These are phyloP conservation scores for Lactifluus hygrophoroides DNA, from an alignment of 768 basidiomycete genomes.

Conservation along the genomic window DNA sequence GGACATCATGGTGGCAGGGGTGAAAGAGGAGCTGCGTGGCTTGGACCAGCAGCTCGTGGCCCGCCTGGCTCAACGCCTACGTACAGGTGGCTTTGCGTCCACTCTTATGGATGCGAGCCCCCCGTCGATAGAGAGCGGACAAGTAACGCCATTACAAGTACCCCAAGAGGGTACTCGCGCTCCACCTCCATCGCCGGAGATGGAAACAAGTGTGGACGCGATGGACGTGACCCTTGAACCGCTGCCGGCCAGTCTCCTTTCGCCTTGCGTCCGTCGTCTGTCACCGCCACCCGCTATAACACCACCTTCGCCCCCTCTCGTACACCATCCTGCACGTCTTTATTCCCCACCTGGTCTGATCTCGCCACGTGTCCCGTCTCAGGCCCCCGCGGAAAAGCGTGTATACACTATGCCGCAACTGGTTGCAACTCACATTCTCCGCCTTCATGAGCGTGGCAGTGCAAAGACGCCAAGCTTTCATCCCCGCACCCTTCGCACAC, in stretches of 20 bases:
- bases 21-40: constrained; percentile 5
- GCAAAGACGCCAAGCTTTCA: constrained; percentile 4
- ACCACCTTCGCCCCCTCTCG: background rate
- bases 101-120: background rate
- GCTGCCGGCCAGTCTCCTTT: constrained; percentile 6
- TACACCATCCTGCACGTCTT: background rate
- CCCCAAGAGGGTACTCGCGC: constrained; percentile 16
- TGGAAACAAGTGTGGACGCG: constrained; percentile 1
- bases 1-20: background rate
- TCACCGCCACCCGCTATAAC: background rate
- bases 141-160: background rate
- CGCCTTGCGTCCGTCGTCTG: background rate
- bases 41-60: constrained; percentile 13
- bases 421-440: constrained; percentile 19
- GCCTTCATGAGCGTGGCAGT: constrained; percentile 15
- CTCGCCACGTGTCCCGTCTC: constrained; percentile 7
- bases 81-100: constrained; percentile 3
- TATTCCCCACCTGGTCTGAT: constrained; percentile 8
- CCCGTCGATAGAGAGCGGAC: background rate
- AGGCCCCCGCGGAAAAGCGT: constrained; percentile 2
- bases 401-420: constrained; percentile 20
- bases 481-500: background rate
- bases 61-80: constrained; percentile 9
- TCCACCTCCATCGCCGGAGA: constrained; percentile 17
- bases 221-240: constrained; percentile 11